phyloP scores from a whole-genome alignment of 2,329 filamentous ascomycete genomes.

The Stemphylium vesicarium region DNA sequence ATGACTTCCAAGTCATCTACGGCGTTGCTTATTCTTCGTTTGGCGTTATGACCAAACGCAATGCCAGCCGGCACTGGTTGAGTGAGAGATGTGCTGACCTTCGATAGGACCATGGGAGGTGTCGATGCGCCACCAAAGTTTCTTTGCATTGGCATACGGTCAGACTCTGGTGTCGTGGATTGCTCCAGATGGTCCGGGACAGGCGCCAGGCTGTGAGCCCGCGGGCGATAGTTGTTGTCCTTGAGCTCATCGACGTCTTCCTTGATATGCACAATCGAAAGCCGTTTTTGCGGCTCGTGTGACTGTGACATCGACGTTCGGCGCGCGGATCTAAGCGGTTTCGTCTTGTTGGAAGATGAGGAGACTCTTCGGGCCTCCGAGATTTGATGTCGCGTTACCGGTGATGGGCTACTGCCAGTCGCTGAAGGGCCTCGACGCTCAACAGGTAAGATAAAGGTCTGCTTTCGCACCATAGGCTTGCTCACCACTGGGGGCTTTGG shows the following conservation, averaged over 20 bases:
- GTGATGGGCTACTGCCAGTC: constrained; percentile 23
- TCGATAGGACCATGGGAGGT: constrained; percentile 23
- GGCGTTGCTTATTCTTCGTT: constrained; percentile 36
- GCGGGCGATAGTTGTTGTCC: constrained; percentile 9
- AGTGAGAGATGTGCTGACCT: constrained; percentile 28
- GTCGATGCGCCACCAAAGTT: constrained; percentile 8
- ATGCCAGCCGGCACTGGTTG: constrained; percentile 27
- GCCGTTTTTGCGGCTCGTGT: constrained; percentile 20
- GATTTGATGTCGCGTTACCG: constrained; percentile 21
- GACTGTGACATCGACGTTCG: constrained; percentile 13
- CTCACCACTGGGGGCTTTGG: constrained; percentile 3
- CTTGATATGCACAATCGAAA: constrained; percentile 20
- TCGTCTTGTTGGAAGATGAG: constrained; percentile 1
- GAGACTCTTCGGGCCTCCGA: constrained; percentile 20
- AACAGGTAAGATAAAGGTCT: constrained; percentile 8
- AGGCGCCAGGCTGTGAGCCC: constrained; percentile 29
- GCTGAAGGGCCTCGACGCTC: constrained; percentile 11
- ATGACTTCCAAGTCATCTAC: constrained; percentile 52
- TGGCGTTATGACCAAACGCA: constrained; percentile 26
- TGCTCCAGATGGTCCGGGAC: constrained; percentile 34
- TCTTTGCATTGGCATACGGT: constrained; percentile 9
- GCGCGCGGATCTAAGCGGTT: constrained; percentile 5
- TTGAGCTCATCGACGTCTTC: constrained; percentile 9
- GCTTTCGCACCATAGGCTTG: constrained; percentile 8
- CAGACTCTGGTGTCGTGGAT: constrained; percentile 24